Conservation (phyloP, 1,284 basidiomycete species). For the Fomitopsis palustris region DNA sequence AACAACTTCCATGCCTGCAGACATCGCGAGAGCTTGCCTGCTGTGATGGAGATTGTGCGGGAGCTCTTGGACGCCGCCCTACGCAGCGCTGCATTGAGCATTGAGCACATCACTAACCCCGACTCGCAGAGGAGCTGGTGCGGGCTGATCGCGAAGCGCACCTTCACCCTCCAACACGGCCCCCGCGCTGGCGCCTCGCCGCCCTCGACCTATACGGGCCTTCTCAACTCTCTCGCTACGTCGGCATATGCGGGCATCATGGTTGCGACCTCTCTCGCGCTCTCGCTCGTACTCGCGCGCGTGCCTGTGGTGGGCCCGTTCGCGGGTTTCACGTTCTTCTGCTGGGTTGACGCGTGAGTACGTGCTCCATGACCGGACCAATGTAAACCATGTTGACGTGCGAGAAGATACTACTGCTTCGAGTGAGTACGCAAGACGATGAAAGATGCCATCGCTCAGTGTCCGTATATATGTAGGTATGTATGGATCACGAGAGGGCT, state of each 20-base stretch:
- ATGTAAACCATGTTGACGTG: not conserved
- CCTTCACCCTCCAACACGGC: constrained; percentile 65
- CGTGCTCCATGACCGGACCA: not conserved
- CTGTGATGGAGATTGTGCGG: not conserved
- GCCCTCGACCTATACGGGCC: constrained; percentile 56
- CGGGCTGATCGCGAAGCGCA: constrained; percentile 65
- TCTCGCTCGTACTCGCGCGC: constrained; percentile 60
- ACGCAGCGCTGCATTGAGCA: constrained; percentile 6
- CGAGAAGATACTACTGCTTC: constrained; percentile 77
- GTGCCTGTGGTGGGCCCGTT: constrained; percentile 62
- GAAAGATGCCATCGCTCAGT: not conserved
- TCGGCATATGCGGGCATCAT: constrained; percentile 78
- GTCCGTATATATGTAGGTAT: constrained; percentile 51
- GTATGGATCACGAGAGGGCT: constrained; percentile 74
- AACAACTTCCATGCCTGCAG: too few relatives aligned
- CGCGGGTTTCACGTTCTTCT: constrained; percentile 67
- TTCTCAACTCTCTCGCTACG: constrained; percentile 69
- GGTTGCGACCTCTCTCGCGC: constrained; percentile 69
- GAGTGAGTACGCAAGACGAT: constrained; percentile 51
- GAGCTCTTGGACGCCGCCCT: not conserved
- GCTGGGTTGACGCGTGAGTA: constrained; percentile 82
- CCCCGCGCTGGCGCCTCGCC: constrained; percentile 44
- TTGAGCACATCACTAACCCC: constrained; percentile 4
- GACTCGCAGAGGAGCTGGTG: constrained; percentile 65
- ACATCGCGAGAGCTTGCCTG: not conserved